Percentiles rank a stretch among this genome's conserved stretches.
Evolutionary conservation across 148 eudicot genomes (phyloP).

Genomic region (Cornus controversa): DNA sequence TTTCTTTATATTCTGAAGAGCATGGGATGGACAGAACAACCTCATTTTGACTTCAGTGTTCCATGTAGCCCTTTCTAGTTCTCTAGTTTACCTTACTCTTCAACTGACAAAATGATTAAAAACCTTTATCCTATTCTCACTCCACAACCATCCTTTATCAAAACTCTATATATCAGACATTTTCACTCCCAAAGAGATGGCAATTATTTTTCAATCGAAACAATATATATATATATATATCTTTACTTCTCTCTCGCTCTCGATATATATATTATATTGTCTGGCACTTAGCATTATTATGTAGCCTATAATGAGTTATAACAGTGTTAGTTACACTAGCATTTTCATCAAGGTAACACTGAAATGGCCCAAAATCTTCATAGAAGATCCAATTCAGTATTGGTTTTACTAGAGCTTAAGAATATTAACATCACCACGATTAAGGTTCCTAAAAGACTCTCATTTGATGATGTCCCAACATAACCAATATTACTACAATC

Average conservation of each 20-base stretch:
- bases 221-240: no score
- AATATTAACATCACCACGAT: not conserved
- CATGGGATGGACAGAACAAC: not conserved
- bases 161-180: no score
- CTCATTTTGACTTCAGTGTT: not conserved
- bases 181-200: no score
- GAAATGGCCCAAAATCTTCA: not conserved
- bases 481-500: conserved; percentile 1
- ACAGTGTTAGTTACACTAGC: not conserved
- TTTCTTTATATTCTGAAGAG: not conserved
- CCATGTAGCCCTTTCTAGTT: not conserved
- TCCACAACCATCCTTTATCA: not conserved
- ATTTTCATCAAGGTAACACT: not conserved
- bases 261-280: no score
- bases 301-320: not conserved
- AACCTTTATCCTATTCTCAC: no score
- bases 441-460: not conserved
- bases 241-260: no score
- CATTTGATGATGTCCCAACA: not conserved
- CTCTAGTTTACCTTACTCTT: not conserved
- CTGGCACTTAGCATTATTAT: no score
- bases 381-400: not conserved
- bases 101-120: not conserved
- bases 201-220: no score
- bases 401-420: not conserved